Evolutionary conservation across 1,284 basidiomycete genomes (phyloP).

Genomic region (Amylostereum areolatum): DNA sequence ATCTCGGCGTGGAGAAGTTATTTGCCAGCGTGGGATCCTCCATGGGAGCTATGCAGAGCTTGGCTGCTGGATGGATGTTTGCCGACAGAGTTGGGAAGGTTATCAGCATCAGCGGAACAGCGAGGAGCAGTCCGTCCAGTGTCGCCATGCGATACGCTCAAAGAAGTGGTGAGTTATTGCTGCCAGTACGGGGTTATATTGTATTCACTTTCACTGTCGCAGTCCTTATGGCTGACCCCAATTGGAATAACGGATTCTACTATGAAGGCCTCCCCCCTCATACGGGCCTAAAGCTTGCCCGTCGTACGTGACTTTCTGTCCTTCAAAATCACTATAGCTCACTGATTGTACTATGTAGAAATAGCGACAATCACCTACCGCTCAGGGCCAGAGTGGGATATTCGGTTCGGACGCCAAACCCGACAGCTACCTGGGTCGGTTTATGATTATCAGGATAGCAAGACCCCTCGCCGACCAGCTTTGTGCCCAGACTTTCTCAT

Average conservation of each 20-base stretch:
- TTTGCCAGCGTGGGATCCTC: conserved; percentile 92
- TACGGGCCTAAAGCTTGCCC: conserved; percentile 96
- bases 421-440: conserved; percentile 32
- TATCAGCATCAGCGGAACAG: conserved; percentile 92
- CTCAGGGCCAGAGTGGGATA: conserved; percentile 98
- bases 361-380: conserved; percentile 99
- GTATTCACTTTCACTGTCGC: conserved; percentile 8
- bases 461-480: conserved; percentile 51
- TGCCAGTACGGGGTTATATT: too few relatives aligned
- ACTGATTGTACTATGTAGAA: conserved; percentile 42
- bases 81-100: conserved; percentile 86
- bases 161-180: conserved; percentile 66
- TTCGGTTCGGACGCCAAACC: conserved; percentile 85
- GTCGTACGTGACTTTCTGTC: conserved; percentile 55
- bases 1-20: conserved; percentile 78
- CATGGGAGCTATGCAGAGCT: conserved; percentile 98
- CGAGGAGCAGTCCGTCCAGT: conserved; percentile 84
- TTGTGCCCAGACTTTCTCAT: conserved; percentile 98
- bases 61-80: conserved; percentile 92
- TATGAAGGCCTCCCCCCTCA: conserved; percentile 94
- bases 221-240: conserved; percentile 99
- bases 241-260: conserved; percentile 99
- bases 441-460: conserved; percentile 15
- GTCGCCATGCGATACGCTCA: conserved; percentile 97
- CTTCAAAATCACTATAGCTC: background rate